Base-by-base conservation (phyloP, 768 basidiomycete species). In the Terana coerulea region DNA sequence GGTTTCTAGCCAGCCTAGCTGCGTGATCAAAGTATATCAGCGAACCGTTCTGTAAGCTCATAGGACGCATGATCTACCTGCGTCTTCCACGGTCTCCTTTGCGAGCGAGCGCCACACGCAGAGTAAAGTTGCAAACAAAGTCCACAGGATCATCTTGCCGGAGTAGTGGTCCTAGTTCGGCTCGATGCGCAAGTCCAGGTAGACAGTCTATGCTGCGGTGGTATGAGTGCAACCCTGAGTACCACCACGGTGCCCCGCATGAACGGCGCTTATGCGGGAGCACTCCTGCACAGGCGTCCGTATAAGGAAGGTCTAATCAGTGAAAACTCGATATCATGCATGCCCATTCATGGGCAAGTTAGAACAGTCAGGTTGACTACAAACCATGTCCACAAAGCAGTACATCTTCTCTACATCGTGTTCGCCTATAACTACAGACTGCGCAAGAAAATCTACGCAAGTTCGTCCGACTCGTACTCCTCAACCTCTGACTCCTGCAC, bases 31-130 rank as follows among this genome's bases (percentile, higher is more conserved):
- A 43, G 22, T 43, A 33, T 24, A 42, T 41, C 25, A 44, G 43
- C 22, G 36, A 42, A 54, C 21, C 25, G 34, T 17, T 28, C 30
- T 30, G 28, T 50, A 40, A 17, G 37, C 8, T 21, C 51, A 24
- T 33, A 17, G n/a, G 17, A 15, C 24, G 22, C 1, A 46, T 19
- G 14, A 57, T 66, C 33, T 41, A 77, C 78, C 78, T 64, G 76
- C 76, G 61, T 79, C 77, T 31, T 75, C 56, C 1, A 78, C 72
- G 1, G 75, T 76, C 61, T 78, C 78, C 24, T 52, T 47, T 5
- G 49, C 47, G n/a, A 6, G 31, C 44, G 28, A 39, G 49, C 2
- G 15, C 37, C 14, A 35, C 44, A 25, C 26, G 12, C 11, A 49
- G 15, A 17, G 22, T 2, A 44, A 14, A 12, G 40, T 22, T 24